Conservation (phyloP, 2,329 filamentous ascomycete species). For the Cordyceps cicadae region DNA sequence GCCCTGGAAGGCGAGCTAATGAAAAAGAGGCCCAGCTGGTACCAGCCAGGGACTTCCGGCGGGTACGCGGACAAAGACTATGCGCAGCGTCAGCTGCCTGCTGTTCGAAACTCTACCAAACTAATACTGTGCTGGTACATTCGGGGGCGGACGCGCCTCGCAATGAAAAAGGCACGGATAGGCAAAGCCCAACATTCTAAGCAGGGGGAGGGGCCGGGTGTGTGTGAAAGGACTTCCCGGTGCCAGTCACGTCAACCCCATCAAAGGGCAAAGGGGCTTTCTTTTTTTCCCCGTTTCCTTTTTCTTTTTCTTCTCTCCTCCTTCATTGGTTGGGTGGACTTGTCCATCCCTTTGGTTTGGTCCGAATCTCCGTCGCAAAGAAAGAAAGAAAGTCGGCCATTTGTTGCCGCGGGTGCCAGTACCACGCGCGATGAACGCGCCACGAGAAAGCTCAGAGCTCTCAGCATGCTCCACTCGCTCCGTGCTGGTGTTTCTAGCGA, state of each 20-base stretch:
- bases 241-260: not conserved
- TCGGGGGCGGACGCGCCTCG: not conserved
- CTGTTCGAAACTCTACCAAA: constrained; percentile 22
- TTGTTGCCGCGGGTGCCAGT: not conserved
- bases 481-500: too few species aligned
- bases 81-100: constrained; percentile 8
- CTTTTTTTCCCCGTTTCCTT: not conserved
- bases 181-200: not conserved
- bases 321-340: not conserved
- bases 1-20: too few species aligned
- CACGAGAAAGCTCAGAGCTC: not conserved
- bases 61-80: constrained; percentile 24
- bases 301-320: not conserved
- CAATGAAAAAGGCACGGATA: not conserved
- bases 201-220: constrained; percentile 16
- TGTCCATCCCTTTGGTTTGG: not conserved
- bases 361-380: not conserved
- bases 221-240: not conserved
- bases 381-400: not conserved
- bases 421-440: not conserved
- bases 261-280: not conserved
- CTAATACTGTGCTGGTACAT: constrained; percentile 32
- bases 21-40: not conserved
- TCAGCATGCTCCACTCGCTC: not conserved
- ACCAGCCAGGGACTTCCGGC: constrained; percentile 25